Evolutionary conservation across 2,329 filamentous ascomycete species (phyloP).

Genomic region (Aureobasidium sp.): DNA sequence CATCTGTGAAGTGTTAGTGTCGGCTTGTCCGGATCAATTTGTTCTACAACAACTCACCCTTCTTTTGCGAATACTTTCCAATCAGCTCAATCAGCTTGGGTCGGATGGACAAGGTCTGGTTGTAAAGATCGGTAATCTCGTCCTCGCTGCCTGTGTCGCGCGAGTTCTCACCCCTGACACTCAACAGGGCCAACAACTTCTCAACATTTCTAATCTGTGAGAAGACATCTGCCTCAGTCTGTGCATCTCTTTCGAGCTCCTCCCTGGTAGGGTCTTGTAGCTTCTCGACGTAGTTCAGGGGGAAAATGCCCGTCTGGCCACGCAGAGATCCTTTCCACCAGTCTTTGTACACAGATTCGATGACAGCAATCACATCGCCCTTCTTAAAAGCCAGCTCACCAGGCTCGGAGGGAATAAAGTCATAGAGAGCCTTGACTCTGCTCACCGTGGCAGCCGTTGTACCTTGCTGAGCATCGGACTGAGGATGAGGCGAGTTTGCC

Average conservation of each 20-base stretch:
- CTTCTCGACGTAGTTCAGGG: conserved; percentile 98
- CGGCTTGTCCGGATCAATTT: conserved; percentile 11
- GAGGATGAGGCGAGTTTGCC: conserved; percentile 18
- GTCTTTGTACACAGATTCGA: conserved; percentile 98
- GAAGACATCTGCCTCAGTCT: conserved; percentile 82
- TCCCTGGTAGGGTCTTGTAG: conserved; percentile 88
- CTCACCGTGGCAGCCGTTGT: conserved; percentile 96
- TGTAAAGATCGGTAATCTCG: conserved; percentile 85
- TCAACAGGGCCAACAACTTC: conserved; percentile 78
- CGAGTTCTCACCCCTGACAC: conserved; percentile 65
- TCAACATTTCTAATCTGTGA: conserved; percentile 70
- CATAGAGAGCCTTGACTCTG: conserved; percentile 83
- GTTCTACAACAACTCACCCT: conserved; percentile 50
- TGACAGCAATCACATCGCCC: conserved; percentile 91
- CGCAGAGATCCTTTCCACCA: conserved; percentile 98
- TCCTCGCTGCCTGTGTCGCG: conserved; percentile 69
- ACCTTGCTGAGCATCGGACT: conserved; percentile 47
- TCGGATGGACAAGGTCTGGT: conserved; percentile 86
- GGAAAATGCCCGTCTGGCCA: conserved; percentile 95
- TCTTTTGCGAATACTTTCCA: conserved; percentile 98
- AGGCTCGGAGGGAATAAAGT: conserved; percentile 88
- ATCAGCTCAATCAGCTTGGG: conserved; percentile 97
- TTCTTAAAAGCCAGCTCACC: conserved; percentile 95
- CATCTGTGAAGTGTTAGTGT: conserved; percentile 51
- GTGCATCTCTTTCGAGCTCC: conserved; percentile 87